These are phyloP conservation scores for Chenopodium berlandieri DNA, from an alignment of 148 eudicot species.

Conservation along the genomic window DNA sequence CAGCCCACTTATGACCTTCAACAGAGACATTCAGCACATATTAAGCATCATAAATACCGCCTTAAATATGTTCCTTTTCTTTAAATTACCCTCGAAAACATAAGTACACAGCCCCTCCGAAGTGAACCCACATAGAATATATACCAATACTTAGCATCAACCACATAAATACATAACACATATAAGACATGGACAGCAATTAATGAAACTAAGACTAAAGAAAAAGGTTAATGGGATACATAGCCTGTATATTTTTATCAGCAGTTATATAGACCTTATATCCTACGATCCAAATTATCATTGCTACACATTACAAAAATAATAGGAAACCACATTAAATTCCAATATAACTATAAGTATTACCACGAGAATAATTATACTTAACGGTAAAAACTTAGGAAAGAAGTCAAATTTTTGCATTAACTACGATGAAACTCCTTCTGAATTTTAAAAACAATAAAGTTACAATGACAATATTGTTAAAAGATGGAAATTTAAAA, in stretches of 20 bases:
- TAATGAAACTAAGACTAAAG: neutral
- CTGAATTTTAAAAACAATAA: neutral
- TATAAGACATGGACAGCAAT: neutral
- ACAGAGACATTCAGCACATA: neutral
- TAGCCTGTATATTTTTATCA: neutral
- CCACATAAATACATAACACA: neutral
- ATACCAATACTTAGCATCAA: neutral
- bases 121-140: neutral
- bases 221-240: neutral
- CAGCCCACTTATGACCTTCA: neutral
- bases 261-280: neutral
- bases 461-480: neutral
- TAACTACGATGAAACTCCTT: neutral
- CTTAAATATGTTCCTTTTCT: neutral
- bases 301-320: neutral
- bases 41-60: neutral
- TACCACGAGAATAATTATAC: neutral
- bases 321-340: neutral
- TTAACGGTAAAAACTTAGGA: neutral
- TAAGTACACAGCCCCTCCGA: neutral
- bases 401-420: neutral
- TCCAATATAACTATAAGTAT: neutral
- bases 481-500: neutral
- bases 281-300: neutral
- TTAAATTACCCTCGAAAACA: neutral